Base-by-base conservation (phyloP, 306 rosid species). In the Glycyrrhiza uralensis region DNA sequence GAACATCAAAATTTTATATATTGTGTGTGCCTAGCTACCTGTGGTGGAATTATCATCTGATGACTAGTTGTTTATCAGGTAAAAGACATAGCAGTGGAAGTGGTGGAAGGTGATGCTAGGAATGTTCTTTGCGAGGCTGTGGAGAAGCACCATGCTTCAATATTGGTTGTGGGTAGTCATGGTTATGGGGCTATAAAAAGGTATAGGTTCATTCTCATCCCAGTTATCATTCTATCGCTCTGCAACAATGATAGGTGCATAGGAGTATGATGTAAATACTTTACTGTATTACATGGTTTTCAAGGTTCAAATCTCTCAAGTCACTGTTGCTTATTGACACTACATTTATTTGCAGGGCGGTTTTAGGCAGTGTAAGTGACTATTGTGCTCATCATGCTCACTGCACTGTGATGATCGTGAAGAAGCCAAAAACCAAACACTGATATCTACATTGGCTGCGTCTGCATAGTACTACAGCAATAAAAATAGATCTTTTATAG, bases 361-460 rank as follows among this genome's bases (percentile, higher is more conserved):
- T 87, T 29, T 71, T 92, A 7, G 95, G 92, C 1, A 90, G 96
- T 63, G 92, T 90, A 14, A 92, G 98, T 82, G 98, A 90, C 79
- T 88, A 88, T 7, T 92, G 96, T 81, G 78, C 89, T 36, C 92
- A 85, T 76, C 90, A 88, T 71, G 98, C 96, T 68, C 85, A 79
- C 74, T 88, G 92, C 87, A 76, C 86, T 3, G 86, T 92, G 64
- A 86, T 86, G 87, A 86, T 90, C 5, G 95, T 92, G 82, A 90
- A 90, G 90, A 87, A 30, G 86, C 97, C 97, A n/a, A 87, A 88
- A 81, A 11, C 4, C 56, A 71, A 85, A 59, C 87, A 77, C 63
- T 85, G 56, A 76, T n/a, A n/a, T 52, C 59, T 58, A 6, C 28
- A 7, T 22, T 19, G 36, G 11, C 61, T 14, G 45, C 28, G 0